Conservation (phyloP, 139 green algal genomes). For the Volvox africanus region DNA sequence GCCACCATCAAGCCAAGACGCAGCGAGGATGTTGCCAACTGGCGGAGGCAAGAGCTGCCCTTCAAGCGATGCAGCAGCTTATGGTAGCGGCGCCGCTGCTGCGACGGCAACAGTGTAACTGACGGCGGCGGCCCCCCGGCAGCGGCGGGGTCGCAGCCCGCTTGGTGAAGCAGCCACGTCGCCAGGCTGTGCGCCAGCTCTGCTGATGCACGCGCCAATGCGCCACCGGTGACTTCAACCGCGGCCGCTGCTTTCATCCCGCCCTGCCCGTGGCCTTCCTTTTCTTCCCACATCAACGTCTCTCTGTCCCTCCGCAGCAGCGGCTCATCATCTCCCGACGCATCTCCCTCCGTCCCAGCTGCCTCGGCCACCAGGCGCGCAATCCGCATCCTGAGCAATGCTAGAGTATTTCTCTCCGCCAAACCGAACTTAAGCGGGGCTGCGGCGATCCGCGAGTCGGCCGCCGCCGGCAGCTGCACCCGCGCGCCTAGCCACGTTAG, state of each 20-base stretch:
- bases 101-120: neutral
- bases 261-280: neutral
- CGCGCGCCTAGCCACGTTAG: neutral
- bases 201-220: neutral
- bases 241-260: too few relatives aligned
- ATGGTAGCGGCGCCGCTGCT: neutral
- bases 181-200: neutral
- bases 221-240: neutral
- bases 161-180: neutral
- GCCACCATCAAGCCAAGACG: constrained; percentile 14
- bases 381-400: neutral
- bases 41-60: neutral
- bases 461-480: neutral
- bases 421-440: neutral
- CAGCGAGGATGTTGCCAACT: neutral
- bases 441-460: neutral
- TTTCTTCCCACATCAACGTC: neutral
- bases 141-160: neutral
- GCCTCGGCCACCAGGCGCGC: neutral
- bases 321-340: neutral
- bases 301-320: neutral
- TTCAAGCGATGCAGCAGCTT: neutral
- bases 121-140: neutral
- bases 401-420: neutral
- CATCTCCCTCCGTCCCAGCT: neutral